Conservation (phyloP, 1,139 yeast genomes). For the Sugiyamaella grinbergsii region DNA sequence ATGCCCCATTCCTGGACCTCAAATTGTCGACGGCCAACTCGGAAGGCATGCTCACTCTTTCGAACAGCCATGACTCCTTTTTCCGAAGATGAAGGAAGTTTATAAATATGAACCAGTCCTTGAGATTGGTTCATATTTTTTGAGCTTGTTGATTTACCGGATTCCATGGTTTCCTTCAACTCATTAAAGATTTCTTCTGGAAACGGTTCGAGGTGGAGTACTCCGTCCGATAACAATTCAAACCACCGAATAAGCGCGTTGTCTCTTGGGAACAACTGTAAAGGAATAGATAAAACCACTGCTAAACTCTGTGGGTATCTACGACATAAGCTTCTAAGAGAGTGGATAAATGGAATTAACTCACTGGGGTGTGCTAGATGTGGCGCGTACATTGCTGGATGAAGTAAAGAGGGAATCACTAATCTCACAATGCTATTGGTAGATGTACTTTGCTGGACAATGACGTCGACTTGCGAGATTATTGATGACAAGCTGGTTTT, state of each 20-base stretch:
- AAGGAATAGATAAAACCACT: constrained; percentile 58
- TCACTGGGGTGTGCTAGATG: constrained; percentile 51
- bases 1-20: constrained; percentile 93
- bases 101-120: constrained; percentile 76
- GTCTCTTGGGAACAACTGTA: constrained; percentile 66
- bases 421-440: constrained; percentile 56
- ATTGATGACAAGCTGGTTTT: constrained; percentile 1
- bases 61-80: constrained; percentile 78
- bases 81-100: constrained; percentile 72
- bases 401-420: constrained; percentile 72
- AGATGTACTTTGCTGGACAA: constrained; percentile 20
- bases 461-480: constrained; percentile 22
- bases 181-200: constrained; percentile 61
- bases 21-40: constrained; percentile 77
- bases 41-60: constrained; percentile 79
- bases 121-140: constrained; percentile 46
- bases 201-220: constrained; percentile 79
- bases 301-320: constrained; percentile 52
- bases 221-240: constrained; percentile 67
- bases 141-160: constrained; percentile 14
- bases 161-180: constrained; percentile 47
- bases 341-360: constrained; percentile 63
- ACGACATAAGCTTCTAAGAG: constrained; percentile 58
- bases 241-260: constrained; percentile 53
- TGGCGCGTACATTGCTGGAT: constrained; percentile 75